Percentiles rank a stretch among this genome's conserved stretches.
These are phyloP conservation scores for Sporothrix humicola DNA, from an alignment of 2,329 filamentous ascomycete species.

Conservation along the genomic window DNA sequence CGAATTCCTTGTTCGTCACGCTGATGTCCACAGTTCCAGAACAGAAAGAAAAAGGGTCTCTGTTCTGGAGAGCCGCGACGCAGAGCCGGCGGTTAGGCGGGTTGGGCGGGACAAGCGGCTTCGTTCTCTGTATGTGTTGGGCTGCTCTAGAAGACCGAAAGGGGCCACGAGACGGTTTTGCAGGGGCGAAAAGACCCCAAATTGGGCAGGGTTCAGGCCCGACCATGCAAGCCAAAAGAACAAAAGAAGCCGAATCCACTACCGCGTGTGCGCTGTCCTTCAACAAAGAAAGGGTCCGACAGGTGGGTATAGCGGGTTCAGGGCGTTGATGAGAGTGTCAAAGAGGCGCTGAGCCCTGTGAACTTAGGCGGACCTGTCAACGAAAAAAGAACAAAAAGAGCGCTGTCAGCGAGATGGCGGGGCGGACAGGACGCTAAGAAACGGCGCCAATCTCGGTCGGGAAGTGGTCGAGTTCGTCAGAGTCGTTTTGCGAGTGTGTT, in stretches of 20 bases:
- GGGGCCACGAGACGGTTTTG: conserved; percentile 14
- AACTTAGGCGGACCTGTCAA: not conserved
- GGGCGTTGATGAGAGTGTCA: not conserved
- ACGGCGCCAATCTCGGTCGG: conserved; percentile 14
- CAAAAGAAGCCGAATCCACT: not conserved
- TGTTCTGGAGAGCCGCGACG: not conserved
- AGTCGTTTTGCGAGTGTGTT: too few relatives aligned
- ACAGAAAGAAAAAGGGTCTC: not conserved
- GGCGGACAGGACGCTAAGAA: not conserved
- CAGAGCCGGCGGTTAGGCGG: conserved; percentile 22
- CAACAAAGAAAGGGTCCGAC: conserved; percentile 15
- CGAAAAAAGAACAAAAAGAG: not conserved
- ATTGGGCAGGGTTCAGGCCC: not conserved
- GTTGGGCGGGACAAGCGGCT: conserved; percentile 8
- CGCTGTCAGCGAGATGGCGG: not conserved
- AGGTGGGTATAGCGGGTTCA: not conserved
- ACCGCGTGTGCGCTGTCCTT: not conserved
- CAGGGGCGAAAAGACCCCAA: conserved; percentile 20
- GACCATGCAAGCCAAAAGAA: not conserved
- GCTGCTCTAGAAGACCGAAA: not conserved
- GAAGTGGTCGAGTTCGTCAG: not conserved
- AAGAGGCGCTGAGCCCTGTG: not conserved
- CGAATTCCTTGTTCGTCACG: conserved; percentile 28
- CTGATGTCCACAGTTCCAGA: not conserved
- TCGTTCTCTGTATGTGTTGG: not conserved